phyloP scores from a whole-genome alignment of 1,139 yeast species.

The Debaryomycetaceae sp. region DNA sequence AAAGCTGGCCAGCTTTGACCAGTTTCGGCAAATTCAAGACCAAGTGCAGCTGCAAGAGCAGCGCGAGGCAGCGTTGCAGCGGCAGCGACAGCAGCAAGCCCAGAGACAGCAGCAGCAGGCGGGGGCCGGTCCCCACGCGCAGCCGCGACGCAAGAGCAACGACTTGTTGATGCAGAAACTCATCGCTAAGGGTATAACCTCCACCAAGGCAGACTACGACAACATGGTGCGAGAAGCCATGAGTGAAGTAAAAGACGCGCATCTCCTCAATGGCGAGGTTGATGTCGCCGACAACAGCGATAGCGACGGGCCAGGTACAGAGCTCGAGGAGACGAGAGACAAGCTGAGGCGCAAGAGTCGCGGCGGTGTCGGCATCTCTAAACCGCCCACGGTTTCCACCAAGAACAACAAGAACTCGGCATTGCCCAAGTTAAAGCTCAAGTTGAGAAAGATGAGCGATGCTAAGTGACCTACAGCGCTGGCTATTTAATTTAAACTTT shows the following conservation, averaged over 20 bases:
- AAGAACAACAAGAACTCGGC: slow-evolving; percentile 10
- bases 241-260: slow-evolving; percentile 21
- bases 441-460: slow-evolving; percentile 14
- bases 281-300: slow-evolving; percentile 11
- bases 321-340: slow-evolving; percentile 3
- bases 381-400: slow-evolving; percentile 4
- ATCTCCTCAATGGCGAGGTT: slow-evolving; percentile 26
- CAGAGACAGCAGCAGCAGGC: slow-evolving; percentile 1
- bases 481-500: slow-evolving; percentile 1
- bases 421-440: slow-evolving; percentile 18
- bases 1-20: slow-evolving; percentile 1
- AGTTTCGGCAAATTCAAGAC: background rate
- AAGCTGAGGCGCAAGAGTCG: slow-evolving; percentile 24
- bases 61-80: slow-evolving; percentile 2
- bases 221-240: slow-evolving; percentile 21
- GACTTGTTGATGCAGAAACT: slow-evolving; percentile 26
- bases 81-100: slow-evolving; percentile 1
- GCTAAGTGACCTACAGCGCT: slow-evolving; percentile 7
- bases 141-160: slow-evolving; percentile 12
- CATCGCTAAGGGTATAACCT: slow-evolving; percentile 21
- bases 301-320: slow-evolving; percentile 4
- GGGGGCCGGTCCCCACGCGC: background rate
- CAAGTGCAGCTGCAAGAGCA: slow-evolving; percentile 1
- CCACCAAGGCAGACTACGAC: slow-evolving; percentile 22
- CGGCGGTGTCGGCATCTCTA: slow-evolving; percentile 19